Evolutionary conservation across 106 monocot genomes (phyloP).

Genomic region (Phalaenopsis equestris): DNA sequence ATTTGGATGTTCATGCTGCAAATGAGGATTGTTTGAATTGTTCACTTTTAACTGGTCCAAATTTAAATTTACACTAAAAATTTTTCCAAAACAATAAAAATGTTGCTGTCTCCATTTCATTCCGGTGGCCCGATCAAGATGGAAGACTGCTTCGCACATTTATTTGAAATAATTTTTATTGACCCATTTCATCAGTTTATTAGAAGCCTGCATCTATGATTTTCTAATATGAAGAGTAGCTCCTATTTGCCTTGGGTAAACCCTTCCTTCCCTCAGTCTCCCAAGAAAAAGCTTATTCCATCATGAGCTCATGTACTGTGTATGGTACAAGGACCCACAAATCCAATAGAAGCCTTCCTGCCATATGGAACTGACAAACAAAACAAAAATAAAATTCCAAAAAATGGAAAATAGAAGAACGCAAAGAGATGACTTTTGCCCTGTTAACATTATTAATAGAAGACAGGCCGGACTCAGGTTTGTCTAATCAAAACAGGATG

Average conservation of each 20-base stretch:
- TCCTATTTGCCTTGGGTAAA: neutral
- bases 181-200: neutral
- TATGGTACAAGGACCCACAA: neutral
- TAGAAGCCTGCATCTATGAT: no score
- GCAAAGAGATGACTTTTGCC: neutral
- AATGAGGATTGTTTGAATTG: no score
- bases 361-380: neutral
- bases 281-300: neutral
- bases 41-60: no score
- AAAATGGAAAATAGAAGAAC: neutral
- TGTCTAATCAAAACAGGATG: conserved; percentile 1
- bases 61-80: no score
- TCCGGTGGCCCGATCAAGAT: neutral
- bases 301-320: neutral
- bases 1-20: no score
- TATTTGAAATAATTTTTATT: neutral
- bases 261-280: neutral
- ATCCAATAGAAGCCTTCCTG: neutral
- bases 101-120: neutral
- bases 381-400: neutral
- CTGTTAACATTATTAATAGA: neutral
- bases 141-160: neutral
- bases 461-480: neutral
- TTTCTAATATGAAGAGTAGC: neutral
- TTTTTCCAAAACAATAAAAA: no score